A percentile compares a stretch with the other conserved stretches of the same genome.
These are phyloP conservation scores for Pholiota conissans DNA, from an alignment of 768 basidiomycete species.

Conservation along the genomic window DNA sequence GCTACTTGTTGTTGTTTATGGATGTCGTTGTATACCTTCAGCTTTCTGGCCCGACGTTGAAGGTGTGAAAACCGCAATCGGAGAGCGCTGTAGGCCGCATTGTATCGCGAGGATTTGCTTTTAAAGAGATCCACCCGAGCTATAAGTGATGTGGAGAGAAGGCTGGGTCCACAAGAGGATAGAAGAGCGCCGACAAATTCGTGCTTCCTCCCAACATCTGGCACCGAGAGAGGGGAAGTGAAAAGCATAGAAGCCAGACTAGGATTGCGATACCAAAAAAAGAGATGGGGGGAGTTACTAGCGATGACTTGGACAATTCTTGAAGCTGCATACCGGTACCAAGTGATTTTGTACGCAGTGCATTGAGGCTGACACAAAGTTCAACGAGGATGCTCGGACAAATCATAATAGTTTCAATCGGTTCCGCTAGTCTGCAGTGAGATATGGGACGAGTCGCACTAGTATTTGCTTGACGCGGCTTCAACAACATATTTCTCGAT, in stretches of 20 bases:
- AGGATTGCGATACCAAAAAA: neutral
- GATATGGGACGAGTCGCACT: no score
- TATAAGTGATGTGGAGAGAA: constrained; percentile 12
- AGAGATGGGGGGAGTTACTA: no score
- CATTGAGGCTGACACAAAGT: neutral
- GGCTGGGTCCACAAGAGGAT: constrained; percentile 14
- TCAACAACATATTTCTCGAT: no score
- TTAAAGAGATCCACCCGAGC: constrained; percentile 6
- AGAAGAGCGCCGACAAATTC: constrained; percentile 15
- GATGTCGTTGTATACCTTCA: constrained; percentile 27
- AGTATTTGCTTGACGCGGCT: no score
- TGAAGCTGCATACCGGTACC: neutral
- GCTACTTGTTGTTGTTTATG: constrained; percentile 6
- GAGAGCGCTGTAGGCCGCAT: constrained; percentile 12
- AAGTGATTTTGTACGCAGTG: neutral
- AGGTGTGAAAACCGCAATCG: constrained; percentile 16
- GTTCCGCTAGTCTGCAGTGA: neutral
- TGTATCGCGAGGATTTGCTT: constrained; percentile 8
- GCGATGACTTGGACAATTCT: neutral
- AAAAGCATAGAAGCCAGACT: neutral
- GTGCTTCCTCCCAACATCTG: constrained; percentile 8
- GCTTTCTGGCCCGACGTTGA: constrained; percentile 14
- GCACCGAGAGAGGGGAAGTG: constrained; percentile 10
- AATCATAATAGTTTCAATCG: constrained; percentile 5
- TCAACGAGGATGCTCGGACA: neutral